A percentile compares a stretch with the other conserved stretches of the same genome.
Evolutionary conservation across 2,329 filamentous ascomycete genomes (phyloP).

Genomic region (Trichoderma brevicompactum): DNA sequence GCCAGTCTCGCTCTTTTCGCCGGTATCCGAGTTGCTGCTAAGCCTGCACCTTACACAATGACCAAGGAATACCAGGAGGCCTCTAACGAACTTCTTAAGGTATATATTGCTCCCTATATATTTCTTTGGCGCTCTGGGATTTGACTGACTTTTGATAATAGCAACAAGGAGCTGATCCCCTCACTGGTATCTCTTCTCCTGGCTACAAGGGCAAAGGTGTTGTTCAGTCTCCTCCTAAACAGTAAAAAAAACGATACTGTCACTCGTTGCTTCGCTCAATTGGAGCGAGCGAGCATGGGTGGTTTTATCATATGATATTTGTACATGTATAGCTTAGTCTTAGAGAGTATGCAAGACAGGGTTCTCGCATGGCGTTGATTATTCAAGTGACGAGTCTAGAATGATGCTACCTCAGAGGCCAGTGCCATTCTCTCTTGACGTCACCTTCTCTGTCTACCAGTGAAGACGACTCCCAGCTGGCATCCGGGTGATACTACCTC

Average conservation of each 20-base stretch:
- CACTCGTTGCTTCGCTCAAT: slow-evolving; percentile 43
- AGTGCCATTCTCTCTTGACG: slow-evolving; percentile 5
- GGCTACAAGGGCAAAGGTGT: slow-evolving; percentile 78
- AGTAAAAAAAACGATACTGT: slow-evolving; percentile 44
- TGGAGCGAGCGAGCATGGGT: slow-evolving; percentile 41
- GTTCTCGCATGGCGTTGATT: slow-evolving; percentile 41
- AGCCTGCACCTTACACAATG: slow-evolving; percentile 81
- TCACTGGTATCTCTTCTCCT: slow-evolving; percentile 80
- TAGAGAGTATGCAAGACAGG: slow-evolving; percentile 39
- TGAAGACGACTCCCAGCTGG: not conserved
- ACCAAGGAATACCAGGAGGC: slow-evolving; percentile 96
- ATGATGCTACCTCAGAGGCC: slow-evolving; percentile 41
- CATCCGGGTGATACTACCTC: not conserved
- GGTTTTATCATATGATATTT: slow-evolving; percentile 37
- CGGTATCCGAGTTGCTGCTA: slow-evolving; percentile 71
- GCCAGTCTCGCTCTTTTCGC: slow-evolving; percentile 74
- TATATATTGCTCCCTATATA: slow-evolving; percentile 41
- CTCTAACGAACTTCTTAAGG: slow-evolving; percentile 91
- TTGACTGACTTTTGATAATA: slow-evolving; percentile 46
- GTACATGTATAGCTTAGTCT: slow-evolving; percentile 45
- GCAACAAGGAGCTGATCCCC: slow-evolving; percentile 83
- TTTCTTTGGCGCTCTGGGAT: not conserved
- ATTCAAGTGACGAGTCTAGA: slow-evolving; percentile 43
- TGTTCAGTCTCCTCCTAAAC: slow-evolving; percentile 70
- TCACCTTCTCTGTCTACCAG: not conserved